These are phyloP conservation scores for Crithidia sp. DNA, from an alignment of 208 protist species.

Conservation along the genomic window DNA sequence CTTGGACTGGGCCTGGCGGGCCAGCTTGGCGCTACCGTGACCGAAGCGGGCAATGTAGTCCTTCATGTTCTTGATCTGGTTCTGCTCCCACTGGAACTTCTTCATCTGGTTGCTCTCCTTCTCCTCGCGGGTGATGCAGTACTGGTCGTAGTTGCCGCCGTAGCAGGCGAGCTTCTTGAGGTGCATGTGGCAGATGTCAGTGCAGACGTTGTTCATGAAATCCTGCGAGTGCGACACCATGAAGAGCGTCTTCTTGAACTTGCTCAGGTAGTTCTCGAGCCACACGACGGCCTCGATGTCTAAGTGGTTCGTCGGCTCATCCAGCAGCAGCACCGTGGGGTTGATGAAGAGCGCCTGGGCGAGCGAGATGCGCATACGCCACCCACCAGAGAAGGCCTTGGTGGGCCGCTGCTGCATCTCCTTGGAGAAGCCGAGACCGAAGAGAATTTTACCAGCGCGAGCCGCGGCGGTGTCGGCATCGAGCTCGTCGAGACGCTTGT, in stretches of 20 bases:
- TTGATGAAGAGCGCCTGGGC: conserved; percentile 95
- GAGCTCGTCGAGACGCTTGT: conserved; percentile 93
- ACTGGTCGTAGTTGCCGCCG: conserved; percentile 97
- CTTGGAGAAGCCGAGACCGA: conserved; percentile 94
- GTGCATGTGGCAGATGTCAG: conserved; percentile 95
- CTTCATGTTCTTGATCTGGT: conserved; percentile 97
- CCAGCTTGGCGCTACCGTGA: conserved; percentile 95
- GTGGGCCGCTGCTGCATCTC: conserved; percentile 86
- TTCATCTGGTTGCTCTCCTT: conserved; percentile 97
- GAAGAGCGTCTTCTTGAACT: conserved; percentile 94
- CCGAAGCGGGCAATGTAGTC: conserved; percentile 97
- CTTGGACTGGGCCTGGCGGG: conserved; percentile 94
- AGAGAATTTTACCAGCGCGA: conserved; percentile 92
- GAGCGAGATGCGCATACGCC: conserved; percentile 98
- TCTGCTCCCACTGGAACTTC: conserved; percentile 96
- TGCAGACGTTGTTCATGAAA: conserved; percentile 98
- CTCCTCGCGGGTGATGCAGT: conserved; percentile 92
- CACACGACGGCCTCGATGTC: conserved; percentile 97
- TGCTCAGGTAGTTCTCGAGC: conserved; percentile 96
- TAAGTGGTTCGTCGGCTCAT: conserved; percentile 98
- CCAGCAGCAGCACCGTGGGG: conserved; percentile 95
- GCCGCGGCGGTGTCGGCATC: conserved; percentile 90
- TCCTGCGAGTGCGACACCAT: conserved; percentile 97
- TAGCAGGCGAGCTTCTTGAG: conserved; percentile 90
- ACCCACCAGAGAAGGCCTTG: conserved; percentile 94